These are phyloP conservation scores for Thinopyrum obtusiflorum DNA, from an alignment of 202 grass and related monocot species.

Conservation along the genomic window DNA sequence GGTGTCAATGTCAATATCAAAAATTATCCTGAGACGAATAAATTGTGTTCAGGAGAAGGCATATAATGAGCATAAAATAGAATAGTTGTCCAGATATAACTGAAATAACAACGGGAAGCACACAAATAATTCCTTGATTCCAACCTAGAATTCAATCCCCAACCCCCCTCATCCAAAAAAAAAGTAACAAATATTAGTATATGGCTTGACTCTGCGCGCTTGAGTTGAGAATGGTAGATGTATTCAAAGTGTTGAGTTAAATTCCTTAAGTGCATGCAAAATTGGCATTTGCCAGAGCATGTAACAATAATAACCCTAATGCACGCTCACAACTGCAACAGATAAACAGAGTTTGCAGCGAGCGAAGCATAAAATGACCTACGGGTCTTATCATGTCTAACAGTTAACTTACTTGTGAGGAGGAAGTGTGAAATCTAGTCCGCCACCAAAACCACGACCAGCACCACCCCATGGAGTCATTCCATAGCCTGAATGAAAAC, in stretches of 20 bases:
- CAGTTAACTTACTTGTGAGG: conserved; percentile 83
- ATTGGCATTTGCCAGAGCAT: neutral
- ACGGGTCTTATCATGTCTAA: conserved; percentile 9
- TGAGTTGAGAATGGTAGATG: neutral
- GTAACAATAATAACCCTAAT: neutral
- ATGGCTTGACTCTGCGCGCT: neutral
- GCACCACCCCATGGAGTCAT: conserved; percentile 71
- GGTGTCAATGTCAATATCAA: conserved; percentile 88
- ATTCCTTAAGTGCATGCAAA: neutral
- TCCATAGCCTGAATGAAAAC: conserved; percentile 68
- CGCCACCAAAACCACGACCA: conserved; percentile 64
- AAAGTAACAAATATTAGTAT: neutral
- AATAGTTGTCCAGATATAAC: neutral
- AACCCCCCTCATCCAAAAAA: neutral
- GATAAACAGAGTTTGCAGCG: neutral
- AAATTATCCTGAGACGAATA: conserved; percentile 66
- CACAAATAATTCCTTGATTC: neutral
- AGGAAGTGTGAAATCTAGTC: conserved; percentile 90
- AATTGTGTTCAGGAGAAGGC: neutral
- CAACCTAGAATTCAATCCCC: neutral
- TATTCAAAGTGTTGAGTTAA: neutral
- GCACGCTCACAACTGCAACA: neutral
- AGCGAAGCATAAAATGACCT: conserved; percentile 7
- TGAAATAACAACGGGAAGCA: neutral
- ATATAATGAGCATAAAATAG: neutral